Evolutionary conservation across 495 filamentous ascomycete species (phyloP), one percentile per base, ranked within the genome.

Genomic region (Darksidea phi): DNA sequence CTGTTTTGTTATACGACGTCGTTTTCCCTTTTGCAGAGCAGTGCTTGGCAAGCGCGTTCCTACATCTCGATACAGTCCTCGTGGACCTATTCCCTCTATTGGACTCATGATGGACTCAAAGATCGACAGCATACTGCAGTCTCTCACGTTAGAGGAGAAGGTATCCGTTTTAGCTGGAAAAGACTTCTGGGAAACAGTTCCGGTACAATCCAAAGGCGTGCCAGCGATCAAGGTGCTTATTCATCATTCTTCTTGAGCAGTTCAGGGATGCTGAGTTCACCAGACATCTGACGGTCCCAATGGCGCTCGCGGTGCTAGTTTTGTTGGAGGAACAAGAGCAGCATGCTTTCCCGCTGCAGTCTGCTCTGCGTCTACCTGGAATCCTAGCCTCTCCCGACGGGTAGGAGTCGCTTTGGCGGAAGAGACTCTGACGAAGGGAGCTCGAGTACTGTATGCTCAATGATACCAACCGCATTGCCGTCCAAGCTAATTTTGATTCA

Each of bases 321-420:
- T 68, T 51, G 57, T 41, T 25, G 58, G 52, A 23, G 66, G 61
- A 13, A 58, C 51, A 32, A 59, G 63, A 41, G 66, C 66, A 24
- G 66, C 66, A 10, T 68, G 66, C 48, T 65, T 68, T 24, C 66
- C 66, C 21, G 59, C 63, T 43, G 66, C 63, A 41, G 86, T 88
- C 1, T 85, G 82, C 1, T 78, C 91, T 8, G 88, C 85, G 25
- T 79, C 88, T 12, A 90, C 89, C 23, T 93, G 83, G 79, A 82
- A 91, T 67, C 72, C 74, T 1, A 77, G 82, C 13, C 75, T 93
- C 11, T 77, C 90, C 32, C 72, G 77, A 58, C 64, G 82, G 52
- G 76, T 86, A 6, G 88, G 88, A 34, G 73, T 73, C 25, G 70
- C 82, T 11, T 82, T 93, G 76, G 88, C 80, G 10, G 80, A 85